phyloP scores from a whole-genome alignment of 2,329 filamentous ascomycete species.

The Colletotrichum sp. region DNA sequence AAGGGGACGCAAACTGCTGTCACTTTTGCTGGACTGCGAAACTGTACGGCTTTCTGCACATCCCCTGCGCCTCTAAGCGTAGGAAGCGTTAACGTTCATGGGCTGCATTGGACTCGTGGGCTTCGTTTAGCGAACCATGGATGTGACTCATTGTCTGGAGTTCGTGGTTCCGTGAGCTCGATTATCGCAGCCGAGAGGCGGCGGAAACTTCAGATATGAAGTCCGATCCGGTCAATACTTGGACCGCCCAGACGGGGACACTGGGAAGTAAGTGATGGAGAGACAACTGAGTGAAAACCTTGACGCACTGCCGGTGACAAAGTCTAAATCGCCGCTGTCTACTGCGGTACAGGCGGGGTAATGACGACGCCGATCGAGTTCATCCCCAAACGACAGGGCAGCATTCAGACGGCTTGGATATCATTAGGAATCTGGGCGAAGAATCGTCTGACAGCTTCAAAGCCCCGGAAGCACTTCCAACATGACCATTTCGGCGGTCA shows the following conservation, averaged over 20 bases:
- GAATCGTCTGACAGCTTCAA: background rate
- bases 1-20: background rate
- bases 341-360: background rate
- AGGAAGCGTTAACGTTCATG: background rate
- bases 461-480: background rate
- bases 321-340: background rate
- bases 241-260: background rate
- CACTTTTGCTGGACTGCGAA: background rate
- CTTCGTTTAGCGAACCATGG: background rate
- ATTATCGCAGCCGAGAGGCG: background rate
- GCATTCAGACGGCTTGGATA: background rate
- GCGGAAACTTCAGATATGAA: background rate
- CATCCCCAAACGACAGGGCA: background rate
- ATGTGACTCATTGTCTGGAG: background rate
- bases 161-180: background rate
- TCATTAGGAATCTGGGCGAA: background rate
- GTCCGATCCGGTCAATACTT: background rate
- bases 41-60: background rate
- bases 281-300: background rate
- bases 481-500: background rate
- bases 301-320: background rate
- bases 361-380: background rate
- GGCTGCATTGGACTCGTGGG: background rate
- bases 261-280: background rate
- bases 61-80: background rate